Base-by-base conservation (phyloP, 305 asterid species). In the Fraxinus velutina region DNA sequence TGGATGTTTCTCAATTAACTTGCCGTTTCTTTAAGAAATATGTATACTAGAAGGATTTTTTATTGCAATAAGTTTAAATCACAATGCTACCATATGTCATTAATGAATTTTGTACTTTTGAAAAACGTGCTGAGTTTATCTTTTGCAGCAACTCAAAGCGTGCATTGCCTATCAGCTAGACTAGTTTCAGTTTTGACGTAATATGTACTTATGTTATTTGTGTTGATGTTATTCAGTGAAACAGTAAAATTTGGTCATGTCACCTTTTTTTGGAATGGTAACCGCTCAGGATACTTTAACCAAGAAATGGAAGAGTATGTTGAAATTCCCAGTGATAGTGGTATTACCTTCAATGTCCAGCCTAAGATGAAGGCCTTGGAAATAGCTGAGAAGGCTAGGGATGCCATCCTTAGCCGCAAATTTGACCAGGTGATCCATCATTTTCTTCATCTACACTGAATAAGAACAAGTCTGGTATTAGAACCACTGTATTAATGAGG, bases 181-280 rank as follows among this genome's bases (percentile, higher is more conserved):
- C 37, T 66, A 12, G 70, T 13, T 70, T 70, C 75, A 32, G 75
- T 70, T 74, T 62, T 50, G 66, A 19, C n/a, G 17, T 71, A 5
- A 4, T 12, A 29, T 77, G 76, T 5, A 70, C 66, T 57, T 37
- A 37, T 52, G 33, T 60, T 9, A 8, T 86, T 74, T 75, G 10
- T 5, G 2, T 2, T 78, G 22, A 0, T 13, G 47, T 73, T 84
- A 42, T 57, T 81, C 95, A 95, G 99, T 83, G 99, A 95, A 85
- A 95, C 99, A 27, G 99, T 95, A 79, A 95, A 95, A 83, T 95
- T 95, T 77, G 98, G 99, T 30, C 99, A 95, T 39, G 99, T 95
- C 74, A 95, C 98, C 73, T 95, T 95, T 83, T 95, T 95, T 90
- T 95, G 99, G 99, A 95, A 95, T 19, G 99, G 99, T 50, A 95